phyloP scores from a whole-genome alignment of 1,284 basidiomycete species.

The Cutaneotrichosporon sp. region DNA sequence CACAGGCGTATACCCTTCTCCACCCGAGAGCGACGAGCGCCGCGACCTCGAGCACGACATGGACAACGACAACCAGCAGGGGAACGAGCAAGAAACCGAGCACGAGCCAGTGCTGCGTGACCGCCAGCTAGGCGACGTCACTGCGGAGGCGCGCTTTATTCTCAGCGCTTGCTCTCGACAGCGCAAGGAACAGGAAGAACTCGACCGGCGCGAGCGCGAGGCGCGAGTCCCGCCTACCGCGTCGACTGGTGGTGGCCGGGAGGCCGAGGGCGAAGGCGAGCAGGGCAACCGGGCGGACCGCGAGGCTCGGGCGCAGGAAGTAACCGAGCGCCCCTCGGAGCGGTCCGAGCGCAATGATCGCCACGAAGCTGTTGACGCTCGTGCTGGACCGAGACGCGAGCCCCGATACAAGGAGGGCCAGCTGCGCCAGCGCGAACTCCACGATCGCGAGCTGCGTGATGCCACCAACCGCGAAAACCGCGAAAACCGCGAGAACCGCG shows the following conservation, averaged over 20 bases:
- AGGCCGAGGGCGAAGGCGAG: neutral
- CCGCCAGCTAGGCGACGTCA: constrained; percentile 1
- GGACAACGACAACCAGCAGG: too few species aligned
- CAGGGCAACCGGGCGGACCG: neutral
- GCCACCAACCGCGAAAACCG: neutral
- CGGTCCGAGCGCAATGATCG: neutral
- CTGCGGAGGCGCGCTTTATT: constrained; percentile 28
- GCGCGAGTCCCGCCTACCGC: neutral
- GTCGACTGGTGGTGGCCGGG: too few species aligned
- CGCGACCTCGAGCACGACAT: neutral
- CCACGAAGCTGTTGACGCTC: neutral
- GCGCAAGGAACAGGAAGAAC: neutral
- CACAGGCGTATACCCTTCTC: constrained; percentile 16
- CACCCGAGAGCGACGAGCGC: constrained; percentile 27
- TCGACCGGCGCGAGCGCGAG: neutral
- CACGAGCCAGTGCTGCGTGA: too few species aligned
- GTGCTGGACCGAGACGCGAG: neutral
- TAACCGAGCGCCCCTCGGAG: neutral
- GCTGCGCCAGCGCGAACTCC: neutral
- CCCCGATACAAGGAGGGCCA: neutral
- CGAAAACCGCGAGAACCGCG: neutral
- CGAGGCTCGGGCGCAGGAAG: neutral
- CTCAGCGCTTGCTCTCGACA: neutral
- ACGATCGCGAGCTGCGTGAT: neutral
- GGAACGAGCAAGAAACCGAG: too few species aligned